Conservation (phyloP, 257 asterid genomes). For the Ehretia macrophylla region DNA sequence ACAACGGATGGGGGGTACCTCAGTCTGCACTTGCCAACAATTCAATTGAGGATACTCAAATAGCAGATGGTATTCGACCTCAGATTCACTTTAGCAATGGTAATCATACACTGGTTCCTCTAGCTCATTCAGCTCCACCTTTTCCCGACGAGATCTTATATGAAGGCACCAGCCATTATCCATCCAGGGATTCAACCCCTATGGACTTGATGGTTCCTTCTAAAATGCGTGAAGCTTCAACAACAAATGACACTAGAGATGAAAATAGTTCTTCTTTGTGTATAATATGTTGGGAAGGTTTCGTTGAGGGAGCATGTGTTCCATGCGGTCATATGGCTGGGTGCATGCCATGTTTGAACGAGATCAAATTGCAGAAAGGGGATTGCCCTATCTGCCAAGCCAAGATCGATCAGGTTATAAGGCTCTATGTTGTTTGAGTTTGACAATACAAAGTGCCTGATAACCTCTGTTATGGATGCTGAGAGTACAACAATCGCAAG, state of each 20-base stretch:
- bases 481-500: no score
- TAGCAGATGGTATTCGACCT: not conserved
- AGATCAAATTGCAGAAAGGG: conserved; percentile 17
- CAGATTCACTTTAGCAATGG: not conserved
- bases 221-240: not conserved
- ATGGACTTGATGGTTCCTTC: not conserved
- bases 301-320: conserved; percentile 21
- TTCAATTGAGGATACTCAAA: not conserved
- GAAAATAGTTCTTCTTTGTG: conserved; percentile 9
- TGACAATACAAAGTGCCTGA: not conserved
- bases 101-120: conserved; percentile 9
- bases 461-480: not conserved
- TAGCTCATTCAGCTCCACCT: conserved; percentile 20
- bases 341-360: conserved; percentile 17
- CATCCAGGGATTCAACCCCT: conserved; percentile 6
- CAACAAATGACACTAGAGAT: not conserved
- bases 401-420: conserved; percentile 15
- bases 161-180: not conserved
- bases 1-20: conserved; percentile 8
- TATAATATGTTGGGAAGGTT: conserved; percentile 17
- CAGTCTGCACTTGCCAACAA: not conserved
- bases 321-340: conserved; percentile 23
- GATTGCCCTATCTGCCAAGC: conserved; percentile 13
- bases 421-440: conserved; percentile 13
- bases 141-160: conserved; percentile 1